Evolutionary conservation across 225 moss, liverwort and hornwort genomes (phyloP), one percentile per base, ranked within the genome.

Genomic region (Physcomitrium patens): DNA sequence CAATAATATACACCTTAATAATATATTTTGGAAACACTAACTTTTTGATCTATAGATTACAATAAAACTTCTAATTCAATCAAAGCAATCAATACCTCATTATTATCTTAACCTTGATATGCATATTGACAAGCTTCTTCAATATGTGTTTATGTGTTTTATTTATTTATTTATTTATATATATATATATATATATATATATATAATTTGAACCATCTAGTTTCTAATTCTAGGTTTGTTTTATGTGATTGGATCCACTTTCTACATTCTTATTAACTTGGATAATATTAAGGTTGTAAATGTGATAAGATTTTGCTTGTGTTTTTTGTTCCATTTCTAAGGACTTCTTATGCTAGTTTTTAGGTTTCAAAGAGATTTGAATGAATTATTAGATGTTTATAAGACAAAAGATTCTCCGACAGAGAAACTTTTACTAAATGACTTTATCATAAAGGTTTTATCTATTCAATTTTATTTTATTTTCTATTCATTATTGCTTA

Each of bases 41-140:
- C 6, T 15, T 13, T 74, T 60, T 61, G 44, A n/a, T n/a, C 54
- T 57, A 26, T 84, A 93, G 92, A 74, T 92, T 55, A 91, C 87
- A 65, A 93, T 93, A 58, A 90, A 86, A 77, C 90, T 92, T 63
- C 86, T 94, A 68, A 79, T 96, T 12, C 93, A 86, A 53, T 94
- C 96, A 3, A 96, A 96, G 79, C 94, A 94, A 73, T 94, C 94
- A 15, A 94, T 96, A 62, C 96, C 96, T 60, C 96, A 96, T 79
- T 96, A 96, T 77, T 96, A 96, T 80, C 84, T 96, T 63, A 90
- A 72, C 70, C 90, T 96, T 62, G 96, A 96, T 69, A 90, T 94
- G 43, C 94, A 86, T 82, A 87, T 94, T 55, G 96, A 96, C 88
- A 88, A 94, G 76, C 89, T 96, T 71, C 70, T 91, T 63, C 60